Percentiles rank a stretch among this genome's conserved stretches.
Evolutionary conservation across 1,139 yeast species (phyloP).

Genomic region (Blastobotrys buckinghamii): DNA sequence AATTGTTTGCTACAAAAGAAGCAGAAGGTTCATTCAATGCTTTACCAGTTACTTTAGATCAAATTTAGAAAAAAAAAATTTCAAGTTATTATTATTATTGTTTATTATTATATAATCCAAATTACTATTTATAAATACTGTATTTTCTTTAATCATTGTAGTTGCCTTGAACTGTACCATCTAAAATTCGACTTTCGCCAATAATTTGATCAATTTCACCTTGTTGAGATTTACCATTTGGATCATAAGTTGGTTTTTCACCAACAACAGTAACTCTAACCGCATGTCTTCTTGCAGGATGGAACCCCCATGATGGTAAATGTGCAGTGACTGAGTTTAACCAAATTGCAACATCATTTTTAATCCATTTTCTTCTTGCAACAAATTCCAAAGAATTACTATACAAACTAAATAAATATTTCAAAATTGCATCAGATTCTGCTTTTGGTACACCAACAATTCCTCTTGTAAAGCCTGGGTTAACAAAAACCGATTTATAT

Average conservation of each 20-base stretch:
- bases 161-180: conserved; percentile 27
- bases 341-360: conserved; percentile 63
- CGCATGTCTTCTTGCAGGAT: conserved; percentile 52
- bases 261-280: conserved; percentile 65
- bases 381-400: conserved; percentile 50
- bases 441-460: conserved; percentile 61
- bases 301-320: conserved; percentile 43
- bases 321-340: conserved; percentile 65
- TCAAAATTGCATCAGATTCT: conserved; percentile 53
- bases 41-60: conserved; percentile 43
- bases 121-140: neutral
- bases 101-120: neutral
- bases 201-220: conserved; percentile 21
- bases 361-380: conserved; percentile 53
- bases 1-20: conserved; percentile 53
- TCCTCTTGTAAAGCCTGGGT: conserved; percentile 54
- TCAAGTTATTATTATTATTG: neutral
- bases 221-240: conserved; percentile 28
- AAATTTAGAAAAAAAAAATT: neutral
- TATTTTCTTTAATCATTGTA: conserved; percentile 24
- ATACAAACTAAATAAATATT: conserved; percentile 48
- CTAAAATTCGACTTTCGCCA: conserved; percentile 21
- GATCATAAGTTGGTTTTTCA: conserved; percentile 33
- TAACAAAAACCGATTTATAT: conserved; percentile 52
- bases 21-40: conserved; percentile 87